These are phyloP conservation scores for Apiotrichum sp. DNA, from an alignment of 1,284 basidiomycete species.

Conservation along the genomic window DNA sequence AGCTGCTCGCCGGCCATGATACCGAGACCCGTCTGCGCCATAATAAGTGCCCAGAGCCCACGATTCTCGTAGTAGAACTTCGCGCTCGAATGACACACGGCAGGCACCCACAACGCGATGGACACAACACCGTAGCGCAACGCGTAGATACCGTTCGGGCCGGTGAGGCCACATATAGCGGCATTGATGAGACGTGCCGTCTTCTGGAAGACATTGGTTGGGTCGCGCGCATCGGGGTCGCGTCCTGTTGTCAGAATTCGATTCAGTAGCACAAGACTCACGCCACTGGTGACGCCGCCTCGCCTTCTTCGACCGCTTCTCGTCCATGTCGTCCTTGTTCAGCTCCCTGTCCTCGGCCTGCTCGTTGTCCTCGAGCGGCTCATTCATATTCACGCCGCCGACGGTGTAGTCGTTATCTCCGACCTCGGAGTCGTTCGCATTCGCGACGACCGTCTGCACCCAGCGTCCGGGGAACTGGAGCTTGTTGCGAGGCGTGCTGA, in stretches of 20 bases:
- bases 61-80: slow-evolving; percentile 47
- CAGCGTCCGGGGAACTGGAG: slow-evolving; percentile 49
- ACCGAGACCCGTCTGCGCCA: slow-evolving; percentile 59
- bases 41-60: slow-evolving; percentile 59
- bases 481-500: slow-evolving; percentile 38
- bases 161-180: slow-evolving; percentile 24
- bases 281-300: too few species aligned
- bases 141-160: slow-evolving; percentile 49
- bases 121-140: slow-evolving; percentile 56
- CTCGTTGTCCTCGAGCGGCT: slow-evolving; percentile 3
- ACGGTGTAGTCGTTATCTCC: neutral
- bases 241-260: neutral
- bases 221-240: slow-evolving; percentile 42
- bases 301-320: too few species aligned
- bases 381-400: neutral
- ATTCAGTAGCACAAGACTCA: neutral
- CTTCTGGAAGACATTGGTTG: slow-evolving; percentile 34
- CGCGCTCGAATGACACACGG: slow-evolving; percentile 46
- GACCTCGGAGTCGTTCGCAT: slow-evolving; percentile 25
- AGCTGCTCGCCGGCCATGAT: slow-evolving; percentile 61
- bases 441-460: slow-evolving; percentile 41
- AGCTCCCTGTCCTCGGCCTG: neutral
- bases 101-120: slow-evolving; percentile 56
- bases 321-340: neutral
- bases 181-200: slow-evolving; percentile 24